Evolutionary conservation across 192 early-diverging fungal species (phyloP), one percentile per base, ranked within the genome.

Genomic region (Backusella morwellensis): DNA sequence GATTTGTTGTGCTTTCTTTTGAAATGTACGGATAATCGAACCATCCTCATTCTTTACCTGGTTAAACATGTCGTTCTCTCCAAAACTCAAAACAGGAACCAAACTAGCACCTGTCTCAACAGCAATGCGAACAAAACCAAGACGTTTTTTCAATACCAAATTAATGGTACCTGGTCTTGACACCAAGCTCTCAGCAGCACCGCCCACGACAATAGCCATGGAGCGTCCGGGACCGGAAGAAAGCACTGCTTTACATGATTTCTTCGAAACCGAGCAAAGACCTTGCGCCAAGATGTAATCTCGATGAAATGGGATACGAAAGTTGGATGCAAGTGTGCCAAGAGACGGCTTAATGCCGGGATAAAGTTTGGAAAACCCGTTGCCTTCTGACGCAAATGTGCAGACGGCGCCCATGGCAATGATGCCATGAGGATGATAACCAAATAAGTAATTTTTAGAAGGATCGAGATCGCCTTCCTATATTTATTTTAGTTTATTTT

Each of bases 61-160:
- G 29, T 93, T 86, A 82, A 92, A 99, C 47, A 97, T 85, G 19
- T 97, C 91, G 80, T 95, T 97, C 80, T 99, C 97, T 68, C 96
- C 97, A 85, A 99, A 98, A 40, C 90, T 90, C 79, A 95, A 93
- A 0, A 95, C 90, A 8, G 98, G 98, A 14, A 96, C 95, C 23
- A 99, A 82, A 32, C 86, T 86, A 11, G 96, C 93, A 14, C 85
- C 85, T 68, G 93, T 91, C 8, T 85, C 81, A 6, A 98, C 84
- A n/a, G 97, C 97, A 56, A 97, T 84, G 70, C 93, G 93, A 75
- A 99, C 89, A 85, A 99, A 99, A 0, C 97, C 97, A 2, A 92
- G 77, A 11, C 96, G 90, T 68, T 92, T 95, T 77, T 92, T 90
- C 73, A 97, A 80, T 0, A 92, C 89, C 59, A 97, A 81, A 77